Conservation (phyloP, 1,284 basidiomycete species). For the Wolfiporia cocos region DNA sequence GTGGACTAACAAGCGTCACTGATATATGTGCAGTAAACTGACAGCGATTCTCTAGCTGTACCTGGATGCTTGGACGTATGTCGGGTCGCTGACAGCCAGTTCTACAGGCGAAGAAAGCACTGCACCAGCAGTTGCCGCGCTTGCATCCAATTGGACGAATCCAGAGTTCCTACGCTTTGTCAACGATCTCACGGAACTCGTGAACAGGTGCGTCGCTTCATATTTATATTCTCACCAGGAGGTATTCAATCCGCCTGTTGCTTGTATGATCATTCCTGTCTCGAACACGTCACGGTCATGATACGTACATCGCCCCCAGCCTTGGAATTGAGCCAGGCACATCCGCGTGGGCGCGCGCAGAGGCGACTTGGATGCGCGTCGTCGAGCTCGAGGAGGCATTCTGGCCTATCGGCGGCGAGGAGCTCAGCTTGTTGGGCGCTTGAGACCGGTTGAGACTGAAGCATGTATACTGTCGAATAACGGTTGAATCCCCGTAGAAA, state of each 20-base stretch:
- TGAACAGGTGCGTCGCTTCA: conserved; percentile 32
- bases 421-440: conserved; percentile 3
- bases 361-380: conserved; percentile 50
- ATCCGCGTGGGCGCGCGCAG: conserved; percentile 36
- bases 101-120: not conserved
- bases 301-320: conserved; percentile 7
- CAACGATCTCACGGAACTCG: conserved; percentile 42
- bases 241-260: too few relatives aligned
- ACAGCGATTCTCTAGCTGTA: conserved; percentile 29
- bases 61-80: conserved; percentile 59
- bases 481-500: too few relatives aligned
- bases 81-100: conserved; percentile 24
- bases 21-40: too few relatives aligned
- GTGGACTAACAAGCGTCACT: not conserved
- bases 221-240: not conserved
- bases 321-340: conserved; percentile 34
- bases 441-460: too few relatives aligned
- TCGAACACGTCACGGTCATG: too few relatives aligned
- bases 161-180: conserved; percentile 62
- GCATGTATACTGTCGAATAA: too few relatives aligned
- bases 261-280: too few relatives aligned
- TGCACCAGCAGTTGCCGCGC: conserved; percentile 15
- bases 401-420: conserved; percentile 39
- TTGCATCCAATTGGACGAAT: conserved; percentile 64
- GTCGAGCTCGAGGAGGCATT: conserved; percentile 56